Percentiles rank a stretch among this genome's conserved stretches.
Conservation (phyloP, 768 basidiomycete genomes). For the Galerina marginata region DNA sequence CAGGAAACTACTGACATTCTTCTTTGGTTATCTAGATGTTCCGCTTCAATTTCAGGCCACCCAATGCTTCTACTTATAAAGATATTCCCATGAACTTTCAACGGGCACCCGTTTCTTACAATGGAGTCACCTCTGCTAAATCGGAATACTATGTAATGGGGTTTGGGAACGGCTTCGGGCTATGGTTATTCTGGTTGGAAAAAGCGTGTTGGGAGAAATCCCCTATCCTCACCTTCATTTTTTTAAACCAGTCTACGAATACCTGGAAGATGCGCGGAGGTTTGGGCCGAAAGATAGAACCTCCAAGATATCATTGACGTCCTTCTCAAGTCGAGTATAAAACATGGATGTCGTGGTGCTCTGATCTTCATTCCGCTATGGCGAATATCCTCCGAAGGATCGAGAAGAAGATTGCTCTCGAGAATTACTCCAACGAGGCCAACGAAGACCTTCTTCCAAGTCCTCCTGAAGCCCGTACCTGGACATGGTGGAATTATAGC, state of each 20-base stretch:
- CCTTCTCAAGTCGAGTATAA: no score
- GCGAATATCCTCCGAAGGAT: constrained; percentile 7
- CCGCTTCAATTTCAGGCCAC: no score
- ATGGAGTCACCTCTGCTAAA: no score
- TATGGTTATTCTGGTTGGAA: not conserved
- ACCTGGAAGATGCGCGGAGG: constrained; percentile 6
- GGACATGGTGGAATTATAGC: constrained; percentile 23
- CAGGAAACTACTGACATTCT: no score
- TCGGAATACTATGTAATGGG: no score
- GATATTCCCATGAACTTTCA: no score
- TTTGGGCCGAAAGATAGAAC: constrained; percentile 7
- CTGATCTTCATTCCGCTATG: not conserved
- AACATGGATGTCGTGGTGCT: no score
- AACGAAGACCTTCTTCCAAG: constrained; percentile 21
- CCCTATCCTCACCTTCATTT: constrained; percentile 3
- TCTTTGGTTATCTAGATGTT: no score
- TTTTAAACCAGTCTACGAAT: not conserved
- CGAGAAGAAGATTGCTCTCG: constrained; percentile 15
- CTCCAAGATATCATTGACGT: not conserved
- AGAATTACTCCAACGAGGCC: constrained; percentile 6
- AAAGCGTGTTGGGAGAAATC: not conserved
- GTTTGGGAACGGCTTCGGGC: constrained; percentile 2
- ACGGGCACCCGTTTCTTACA: no score
- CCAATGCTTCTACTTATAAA: no score
- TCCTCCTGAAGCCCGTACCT: constrained; percentile 14